These are phyloP conservation scores for Aureobasidium subglaciale DNA, from an alignment of 2,329 filamentous ascomycete species.

Conservation along the genomic window DNA sequence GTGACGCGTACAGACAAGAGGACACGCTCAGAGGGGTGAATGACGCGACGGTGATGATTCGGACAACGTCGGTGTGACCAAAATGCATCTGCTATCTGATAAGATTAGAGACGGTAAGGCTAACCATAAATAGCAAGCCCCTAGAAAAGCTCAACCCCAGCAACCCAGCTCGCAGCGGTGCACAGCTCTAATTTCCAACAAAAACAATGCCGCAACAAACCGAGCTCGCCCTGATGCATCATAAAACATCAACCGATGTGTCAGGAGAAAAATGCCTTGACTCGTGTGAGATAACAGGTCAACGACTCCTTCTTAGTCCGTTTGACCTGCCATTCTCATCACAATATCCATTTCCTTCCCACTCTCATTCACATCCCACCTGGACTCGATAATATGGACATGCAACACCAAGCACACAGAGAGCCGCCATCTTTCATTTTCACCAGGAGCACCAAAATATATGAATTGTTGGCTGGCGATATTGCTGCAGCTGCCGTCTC, in stretches of 20 bases:
- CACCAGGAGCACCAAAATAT: constrained; percentile 9
- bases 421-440: constrained; percentile 9
- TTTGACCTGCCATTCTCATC: background rate
- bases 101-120: background rate
- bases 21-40: no score
- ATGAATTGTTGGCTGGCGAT: constrained; percentile 22
- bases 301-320: background rate
- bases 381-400: background rate
- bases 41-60: background rate
- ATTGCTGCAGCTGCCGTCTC: constrained; percentile 24
- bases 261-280: constrained; percentile 11
- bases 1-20: no score
- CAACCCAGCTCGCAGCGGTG: background rate
- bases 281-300: background rate
- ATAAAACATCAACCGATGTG: background rate
- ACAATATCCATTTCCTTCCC: background rate
- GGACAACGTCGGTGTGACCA: background rate
- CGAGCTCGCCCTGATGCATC: background rate
- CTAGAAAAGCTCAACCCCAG: background rate
- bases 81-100: no score
- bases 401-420: constrained; percentile 3
- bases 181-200: constrained; percentile 13
- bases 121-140: background rate
- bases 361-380: background rate
- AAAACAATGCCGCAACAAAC: constrained; percentile 14